Evolutionary conservation across 192 early-diverging fungal genomes (phyloP), one percentile per base, ranked within the genome.

Genomic region (Irineochytrium annulatum): DNA sequence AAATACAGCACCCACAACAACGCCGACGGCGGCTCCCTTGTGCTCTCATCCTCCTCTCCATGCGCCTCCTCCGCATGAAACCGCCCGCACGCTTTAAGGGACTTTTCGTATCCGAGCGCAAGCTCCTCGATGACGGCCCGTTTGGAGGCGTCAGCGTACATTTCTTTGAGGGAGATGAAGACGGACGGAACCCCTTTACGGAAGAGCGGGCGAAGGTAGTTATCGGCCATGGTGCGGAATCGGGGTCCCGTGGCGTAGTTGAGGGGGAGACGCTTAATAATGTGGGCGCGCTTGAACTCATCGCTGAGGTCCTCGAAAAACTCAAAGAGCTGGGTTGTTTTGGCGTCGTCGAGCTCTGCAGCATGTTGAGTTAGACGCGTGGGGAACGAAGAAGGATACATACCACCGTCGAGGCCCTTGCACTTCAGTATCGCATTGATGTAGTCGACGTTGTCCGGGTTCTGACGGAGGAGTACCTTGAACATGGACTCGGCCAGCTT

Each of bases 101-200:
- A 61, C 20, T 54, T 26, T 29, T 66, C 52, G 66, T 90, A 94
- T 32, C 79, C 80, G 49, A 83, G 70, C 17, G 89, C 77, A n/a
- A 90, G 68, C 8, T 71, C 72, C 43, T 89, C 84, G 39, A 98
- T 77, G 13, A 84, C 77, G 1, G 55, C 56, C 2, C 76, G 80
- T 76, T 96, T 95, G 26, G 74, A 78, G 3, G 72, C 64, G 58
- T 83, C 37, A 63, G 84, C 63, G 57, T 91, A 92, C 14, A 91
- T 76, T 17, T 76, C 77, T 72, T 89, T 91, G 59, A 94, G 65
- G 63, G 81, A 87, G 43, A 84, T 82, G 63, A 98, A 97, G 35
- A 95, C 70, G 1, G 96, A 98, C 3, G 94, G 94, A 17, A 98
- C 91, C 34, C 94, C 93, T 73, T 95, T 94, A 60, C 87, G 82